Conservation (phyloP, 1,139 yeast species). For the Hansenula lynferdii region DNA sequence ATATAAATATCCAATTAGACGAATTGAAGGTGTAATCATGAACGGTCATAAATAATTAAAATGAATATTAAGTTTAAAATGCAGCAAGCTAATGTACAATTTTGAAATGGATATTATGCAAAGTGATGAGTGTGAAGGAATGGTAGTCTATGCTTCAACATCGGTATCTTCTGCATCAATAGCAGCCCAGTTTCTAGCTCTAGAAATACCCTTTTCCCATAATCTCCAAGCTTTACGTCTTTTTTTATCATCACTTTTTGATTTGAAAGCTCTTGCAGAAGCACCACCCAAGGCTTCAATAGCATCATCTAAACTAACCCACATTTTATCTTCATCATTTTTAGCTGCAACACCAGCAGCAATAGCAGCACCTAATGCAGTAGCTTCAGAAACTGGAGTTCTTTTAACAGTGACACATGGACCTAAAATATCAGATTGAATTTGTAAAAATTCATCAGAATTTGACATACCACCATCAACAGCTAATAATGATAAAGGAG, state of each 20-base stretch:
- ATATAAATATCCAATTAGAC: no score
- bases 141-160: no score
- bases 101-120: no score
- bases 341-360: conserved; percentile 68
- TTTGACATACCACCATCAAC: conserved; percentile 97
- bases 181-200: conserved; percentile 85
- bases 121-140: no score
- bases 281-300: neutral
- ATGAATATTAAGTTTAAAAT: no score
- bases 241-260: neutral
- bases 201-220: conserved; percentile 80
- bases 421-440: conserved; percentile 86
- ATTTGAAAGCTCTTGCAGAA: neutral
- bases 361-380: conserved; percentile 95
- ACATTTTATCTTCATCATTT: conserved; percentile 44
- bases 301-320: neutral
- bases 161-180: no score
- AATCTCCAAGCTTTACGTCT: conserved; percentile 44
- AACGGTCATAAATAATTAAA: no score
- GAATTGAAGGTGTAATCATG: no score
- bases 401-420: conserved; percentile 81
- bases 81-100: no score
- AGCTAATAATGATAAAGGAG: conserved; percentile 54
- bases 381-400: conserved; percentile 83
- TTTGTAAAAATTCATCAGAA: conserved; percentile 89